Conservation (phyloP, 257 asterid genomes). For the Solanum rostratum region DNA sequence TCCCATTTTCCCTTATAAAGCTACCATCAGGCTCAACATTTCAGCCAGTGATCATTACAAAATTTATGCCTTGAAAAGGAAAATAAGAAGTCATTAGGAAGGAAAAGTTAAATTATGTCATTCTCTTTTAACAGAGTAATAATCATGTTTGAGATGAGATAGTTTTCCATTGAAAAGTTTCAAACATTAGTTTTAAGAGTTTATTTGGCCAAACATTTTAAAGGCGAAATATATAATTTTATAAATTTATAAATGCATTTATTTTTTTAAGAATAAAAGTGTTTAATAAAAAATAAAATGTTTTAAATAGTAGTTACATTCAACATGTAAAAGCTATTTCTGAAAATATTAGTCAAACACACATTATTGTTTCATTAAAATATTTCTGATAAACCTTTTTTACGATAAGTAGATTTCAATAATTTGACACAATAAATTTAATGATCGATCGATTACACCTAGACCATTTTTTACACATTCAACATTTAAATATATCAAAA, state of each 20-base stretch:
- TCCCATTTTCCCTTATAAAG: background rate
- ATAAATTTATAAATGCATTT: background rate
- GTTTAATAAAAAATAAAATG: background rate
- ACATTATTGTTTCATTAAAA: background rate
- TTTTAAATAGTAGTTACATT: background rate
- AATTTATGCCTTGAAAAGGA: background rate
- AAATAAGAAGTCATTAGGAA: background rate
- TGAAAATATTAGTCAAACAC: background rate
- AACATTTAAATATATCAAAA: background rate
- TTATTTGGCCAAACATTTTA: background rate
- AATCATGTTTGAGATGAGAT: too few species aligned
- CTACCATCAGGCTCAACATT: background rate
- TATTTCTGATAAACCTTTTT: background rate
- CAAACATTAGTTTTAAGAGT: background rate
- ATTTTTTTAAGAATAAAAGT: background rate
- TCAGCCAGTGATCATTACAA: background rate
- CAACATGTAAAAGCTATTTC: background rate
- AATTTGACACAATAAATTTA: background rate
- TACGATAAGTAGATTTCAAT: too few species aligned
- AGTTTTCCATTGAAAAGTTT: background rate
- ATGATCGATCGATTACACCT: too few species aligned
- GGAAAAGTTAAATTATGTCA: too few species aligned
- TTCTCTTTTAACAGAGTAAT: too few species aligned
- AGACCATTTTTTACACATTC: background rate
- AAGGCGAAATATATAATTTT: background rate